Evolutionary conservation across 2,329 filamentous ascomycete species (phyloP), one percentile per base, ranked within the genome.

Genomic region (Leptographium radiaticola): DNA sequence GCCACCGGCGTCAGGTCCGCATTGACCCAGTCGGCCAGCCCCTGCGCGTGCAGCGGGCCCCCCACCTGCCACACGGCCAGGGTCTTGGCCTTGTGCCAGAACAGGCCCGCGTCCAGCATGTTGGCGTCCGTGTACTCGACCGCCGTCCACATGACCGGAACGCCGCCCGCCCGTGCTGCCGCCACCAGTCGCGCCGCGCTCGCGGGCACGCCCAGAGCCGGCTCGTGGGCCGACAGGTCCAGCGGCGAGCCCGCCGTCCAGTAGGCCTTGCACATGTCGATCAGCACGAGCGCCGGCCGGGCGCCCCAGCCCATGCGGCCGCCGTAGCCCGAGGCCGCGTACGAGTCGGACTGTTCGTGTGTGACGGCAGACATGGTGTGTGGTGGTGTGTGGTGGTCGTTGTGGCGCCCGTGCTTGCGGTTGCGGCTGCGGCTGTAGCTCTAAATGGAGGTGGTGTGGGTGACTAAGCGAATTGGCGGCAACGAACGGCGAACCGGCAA

Each of bases 191-290:
- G 61, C 15, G 64, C 62, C 61, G 73, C 73, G 6, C 64, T 65
- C 8, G 63, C 65, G 2, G 70, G 70, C 31, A 65, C 66, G 11
- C 60, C 59, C 15, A 61, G 62, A 34, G 66, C 66, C 13, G 64
- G 63, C 13, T 67, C 62, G 58, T 73, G 67, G 5, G 62, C 61
- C n/a, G 62, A 64, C 31, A 67, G 65, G 53, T 70, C 66, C 16
- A 75, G 64, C 5, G 70, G 70, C 44, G 70, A 74, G 6, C 65
- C 67, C 20, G 65, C 60, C 6, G 65, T 67, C 69, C 70, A 75
- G 61, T 75, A 74, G 11, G 70, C 71, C 49, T 67, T 70, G 62
- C 71, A 75, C 43, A 74, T 70, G 59, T 75, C 72, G 61, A 75
- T 68, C 25, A 75, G 60, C 49, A 75, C 60, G 6, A 75, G 64